phyloP scores from a whole-genome alignment of 495 filamentous ascomycete genomes.

The Staphylotrichum tortipilum region DNA sequence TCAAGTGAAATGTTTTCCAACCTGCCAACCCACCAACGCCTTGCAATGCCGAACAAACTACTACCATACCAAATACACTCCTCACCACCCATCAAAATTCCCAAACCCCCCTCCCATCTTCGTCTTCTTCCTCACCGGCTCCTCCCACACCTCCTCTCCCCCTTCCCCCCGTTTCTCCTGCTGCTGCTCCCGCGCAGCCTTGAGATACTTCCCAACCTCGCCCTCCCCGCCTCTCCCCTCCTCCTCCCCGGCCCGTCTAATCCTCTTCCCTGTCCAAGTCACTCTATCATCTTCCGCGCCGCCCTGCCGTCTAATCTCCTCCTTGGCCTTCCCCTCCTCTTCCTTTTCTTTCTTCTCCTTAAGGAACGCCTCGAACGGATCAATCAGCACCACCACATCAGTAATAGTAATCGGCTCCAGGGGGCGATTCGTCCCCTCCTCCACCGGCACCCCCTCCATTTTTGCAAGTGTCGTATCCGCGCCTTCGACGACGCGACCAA shows the following conservation, averaged over 20 bases:
- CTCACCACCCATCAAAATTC: conserved; percentile 78
- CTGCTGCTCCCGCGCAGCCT: conserved; percentile 17
- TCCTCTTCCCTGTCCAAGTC: conserved; percentile 86
- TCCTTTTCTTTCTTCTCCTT: conserved; percentile 52
- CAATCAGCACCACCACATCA: conserved; percentile 79
- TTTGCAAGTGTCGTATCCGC: conserved; percentile 52
- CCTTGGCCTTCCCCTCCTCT: conserved; percentile 41
- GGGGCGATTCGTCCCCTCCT: conserved; percentile 62
- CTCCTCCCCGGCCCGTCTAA: conserved; percentile 51
- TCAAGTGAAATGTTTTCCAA: no score
- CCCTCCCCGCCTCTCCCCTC: conserved; percentile 34
- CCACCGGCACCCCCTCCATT: conserved; percentile 63
- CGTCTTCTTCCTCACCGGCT: conserved; percentile 70
- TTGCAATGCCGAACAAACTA: not conserved
- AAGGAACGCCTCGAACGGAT: conserved; percentile 90
- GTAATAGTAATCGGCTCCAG: conserved; percentile 67
- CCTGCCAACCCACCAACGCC: conserved; percentile 1
- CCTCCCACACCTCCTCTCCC: conserved; percentile 47
- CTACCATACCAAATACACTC: not conserved
- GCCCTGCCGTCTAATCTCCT: conserved; percentile 40
- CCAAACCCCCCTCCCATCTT: conserved; percentile 72
- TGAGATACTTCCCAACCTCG: conserved; percentile 71
- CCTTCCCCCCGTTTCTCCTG: conserved; percentile 52
- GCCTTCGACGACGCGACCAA: conserved; percentile 75
- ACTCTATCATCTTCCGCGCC: conserved; percentile 71